These are phyloP conservation scores for Naganishia kalamii DNA, from an alignment of 768 basidiomycete species.

Conservation along the genomic window DNA sequence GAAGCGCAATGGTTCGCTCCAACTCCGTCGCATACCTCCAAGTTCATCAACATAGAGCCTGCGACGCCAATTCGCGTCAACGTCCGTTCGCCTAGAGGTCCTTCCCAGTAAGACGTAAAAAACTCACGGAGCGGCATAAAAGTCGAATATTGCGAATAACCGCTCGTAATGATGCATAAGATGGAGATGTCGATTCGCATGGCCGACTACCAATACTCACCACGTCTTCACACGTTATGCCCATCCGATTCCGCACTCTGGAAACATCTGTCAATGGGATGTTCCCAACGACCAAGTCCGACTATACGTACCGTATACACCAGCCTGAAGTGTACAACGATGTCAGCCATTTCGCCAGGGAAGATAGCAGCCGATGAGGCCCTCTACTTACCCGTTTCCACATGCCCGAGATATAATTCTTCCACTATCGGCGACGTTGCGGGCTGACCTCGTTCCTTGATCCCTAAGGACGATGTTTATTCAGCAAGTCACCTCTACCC, in stretches of 20 bases:
- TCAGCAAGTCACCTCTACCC: not conserved
- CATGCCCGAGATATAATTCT: conserved; percentile 43
- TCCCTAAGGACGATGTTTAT: conserved; percentile 39
- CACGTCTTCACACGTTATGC: conserved; percentile 46
- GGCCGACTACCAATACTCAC: no score
- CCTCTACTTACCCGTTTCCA: conserved; percentile 31
- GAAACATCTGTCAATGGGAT: not conserved
- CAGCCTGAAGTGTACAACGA: conserved; percentile 27
- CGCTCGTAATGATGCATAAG: no score
- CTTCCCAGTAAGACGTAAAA: not conserved
- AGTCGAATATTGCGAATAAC: conserved; percentile 46
- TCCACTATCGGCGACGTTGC: conserved; percentile 46
- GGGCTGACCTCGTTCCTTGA: conserved; percentile 46
- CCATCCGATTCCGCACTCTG: conserved; percentile 45
- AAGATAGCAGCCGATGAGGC: not conserved
- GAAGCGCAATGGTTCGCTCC: not conserved
- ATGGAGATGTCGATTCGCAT: no score
- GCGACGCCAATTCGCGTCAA: conserved; percentile 2
- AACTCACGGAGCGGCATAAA: conserved; percentile 44
- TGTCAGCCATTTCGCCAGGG: no score
- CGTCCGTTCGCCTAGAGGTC: not conserved
- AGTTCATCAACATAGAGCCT: conserved; percentile 45
- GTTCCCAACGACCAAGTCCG: not conserved
- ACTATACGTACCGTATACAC: conserved; percentile 29
- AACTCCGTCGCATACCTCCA: conserved; percentile 31